Evolutionary conservation across 2,329 filamentous ascomycete genomes (phyloP), one percentile per base, ranked within the genome.

Genomic region (Sporothrix euskadiensis): DNA sequence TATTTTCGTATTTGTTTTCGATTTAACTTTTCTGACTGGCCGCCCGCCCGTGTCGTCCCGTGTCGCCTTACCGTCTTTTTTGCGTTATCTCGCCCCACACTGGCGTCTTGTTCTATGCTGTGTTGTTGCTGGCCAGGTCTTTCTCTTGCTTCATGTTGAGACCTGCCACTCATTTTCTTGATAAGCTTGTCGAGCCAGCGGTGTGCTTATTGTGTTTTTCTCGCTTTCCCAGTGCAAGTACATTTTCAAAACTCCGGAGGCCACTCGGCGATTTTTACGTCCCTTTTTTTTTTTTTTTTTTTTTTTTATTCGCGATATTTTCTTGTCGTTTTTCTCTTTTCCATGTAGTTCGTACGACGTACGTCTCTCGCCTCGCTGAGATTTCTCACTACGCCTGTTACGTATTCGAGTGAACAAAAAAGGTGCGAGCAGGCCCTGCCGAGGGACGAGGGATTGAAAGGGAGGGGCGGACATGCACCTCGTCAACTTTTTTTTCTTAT

Each of bases 41-140:
- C 39, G 12, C 63, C 63, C 65, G 65, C 65, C 65, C 65, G 65
- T 52, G 65, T 69, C 65, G 65, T 69, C 65, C 41, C 65, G 41
- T 69, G 39, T 72, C 71, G 71, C 39, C 61, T 72, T 68, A 66
- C 61, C 71, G 59, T 72, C 71, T 72, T 72, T 72, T 68, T 72
- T 72, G 71, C 71, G 71, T 72, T 72, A 72, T 72, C 71, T 68
- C n/a, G 49, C 39, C 71, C 35, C 52, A 56, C 61, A 66, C 71
- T 73, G 71, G 71, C 71, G 71, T 59, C 44, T 68, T 57, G 35
- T 39, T 65, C 19, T 63, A 32, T 22, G 56, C 35, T 63, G 35
- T 63, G 32, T 39, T 41, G 32, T 39, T 63, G 59, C 59, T 65
- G 35, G 59, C 59, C 30, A 19, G 56, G 56, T 59, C 14, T 59